These are phyloP conservation scores for Botryosphaeria dothidea DNA, from an alignment of 2,329 filamentous ascomycete genomes.

Conservation along the genomic window DNA sequence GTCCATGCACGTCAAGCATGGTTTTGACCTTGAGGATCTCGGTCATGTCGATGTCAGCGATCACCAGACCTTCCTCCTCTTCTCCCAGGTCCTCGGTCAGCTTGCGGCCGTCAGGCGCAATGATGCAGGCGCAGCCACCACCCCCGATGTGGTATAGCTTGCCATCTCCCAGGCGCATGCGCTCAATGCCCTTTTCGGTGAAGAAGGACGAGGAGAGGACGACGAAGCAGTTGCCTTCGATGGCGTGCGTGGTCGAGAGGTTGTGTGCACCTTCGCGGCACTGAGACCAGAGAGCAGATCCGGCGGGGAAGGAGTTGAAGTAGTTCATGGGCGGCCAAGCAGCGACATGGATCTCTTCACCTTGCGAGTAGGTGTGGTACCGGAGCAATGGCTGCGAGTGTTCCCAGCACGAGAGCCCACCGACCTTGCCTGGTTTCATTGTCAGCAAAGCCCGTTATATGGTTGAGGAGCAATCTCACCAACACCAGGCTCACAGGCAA, in stretches of 20 bases:
- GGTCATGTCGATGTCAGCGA: constrained; percentile 53
- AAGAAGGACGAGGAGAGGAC: constrained; percentile 55
- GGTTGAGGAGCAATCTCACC: neutral
- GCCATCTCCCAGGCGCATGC: constrained; percentile 44
- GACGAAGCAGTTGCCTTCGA: constrained; percentile 58
- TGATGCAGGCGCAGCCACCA: constrained; percentile 53
- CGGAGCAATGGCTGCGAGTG: constrained; percentile 46
- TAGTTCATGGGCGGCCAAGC: constrained; percentile 44
- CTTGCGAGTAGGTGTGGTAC: constrained; percentile 41
- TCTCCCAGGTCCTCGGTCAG: constrained; percentile 42
- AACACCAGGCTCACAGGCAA: constrained; percentile 30
- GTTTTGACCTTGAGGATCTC: constrained; percentile 42
- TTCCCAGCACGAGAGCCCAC: constrained; percentile 43
- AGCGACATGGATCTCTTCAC: constrained; percentile 43
- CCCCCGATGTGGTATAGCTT: constrained; percentile 43
- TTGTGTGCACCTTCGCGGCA: constrained; percentile 35
- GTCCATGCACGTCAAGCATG: constrained; percentile 50
- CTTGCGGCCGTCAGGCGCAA: constrained; percentile 54
- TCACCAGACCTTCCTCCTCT: constrained; percentile 51
- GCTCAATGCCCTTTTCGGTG: constrained; percentile 45
- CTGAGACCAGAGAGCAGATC: neutral
- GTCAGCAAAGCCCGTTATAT: neutral
- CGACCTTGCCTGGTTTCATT: constrained; percentile 31
- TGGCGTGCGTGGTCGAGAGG: constrained; percentile 57
- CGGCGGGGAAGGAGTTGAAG: neutral